phyloP scores from a whole-genome alignment of 2,329 filamentous ascomycete genomes.

The Seiridium unicorne region DNA sequence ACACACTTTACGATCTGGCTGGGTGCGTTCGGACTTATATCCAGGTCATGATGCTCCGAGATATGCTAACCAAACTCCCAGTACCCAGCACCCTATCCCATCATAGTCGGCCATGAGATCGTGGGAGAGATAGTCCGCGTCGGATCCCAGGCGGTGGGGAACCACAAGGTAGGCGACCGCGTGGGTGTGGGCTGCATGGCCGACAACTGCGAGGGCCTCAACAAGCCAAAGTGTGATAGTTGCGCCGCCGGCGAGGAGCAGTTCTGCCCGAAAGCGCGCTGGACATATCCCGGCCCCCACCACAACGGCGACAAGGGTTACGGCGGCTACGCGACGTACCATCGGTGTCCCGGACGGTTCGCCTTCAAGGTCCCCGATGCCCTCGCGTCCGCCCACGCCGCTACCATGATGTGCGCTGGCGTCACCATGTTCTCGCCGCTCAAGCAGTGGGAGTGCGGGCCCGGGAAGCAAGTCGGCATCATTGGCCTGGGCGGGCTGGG shows the following conservation, averaged over 20 bases:
- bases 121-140: slow-evolving; percentile 41
- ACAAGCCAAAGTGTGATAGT: slow-evolving; percentile 17
- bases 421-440: slow-evolving; percentile 63
- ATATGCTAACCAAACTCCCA: background rate
- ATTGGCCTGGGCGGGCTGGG: slow-evolving; percentile 65
- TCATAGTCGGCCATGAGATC: slow-evolving; percentile 48
- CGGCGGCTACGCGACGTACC: slow-evolving; percentile 41
- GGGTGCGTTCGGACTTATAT: slow-evolving; percentile 10
- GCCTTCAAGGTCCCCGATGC: slow-evolving; percentile 35
- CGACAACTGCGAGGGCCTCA: slow-evolving; percentile 34
- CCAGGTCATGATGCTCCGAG: background rate
- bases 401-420: slow-evolving; percentile 68
- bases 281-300: slow-evolving; percentile 44
- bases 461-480: slow-evolving; percentile 63
- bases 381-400: slow-evolving; percentile 30
- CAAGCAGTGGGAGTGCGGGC: slow-evolving; percentile 56
- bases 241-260: slow-evolving; percentile 17
- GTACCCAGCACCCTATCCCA: slow-evolving; percentile 19
- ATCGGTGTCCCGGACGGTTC: slow-evolving; percentile 34
- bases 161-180: slow-evolving; percentile 48
- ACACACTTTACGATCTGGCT: slow-evolving; percentile 39
- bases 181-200: slow-evolving; percentile 50
- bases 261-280: slow-evolving; percentile 25
- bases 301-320: slow-evolving; percentile 50
- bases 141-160: slow-evolving; percentile 29